Evolutionary conservation across 306 rosid genomes (phyloP), one percentile per base, ranked within the genome.

Genomic region (Hippophae tibetana): DNA sequence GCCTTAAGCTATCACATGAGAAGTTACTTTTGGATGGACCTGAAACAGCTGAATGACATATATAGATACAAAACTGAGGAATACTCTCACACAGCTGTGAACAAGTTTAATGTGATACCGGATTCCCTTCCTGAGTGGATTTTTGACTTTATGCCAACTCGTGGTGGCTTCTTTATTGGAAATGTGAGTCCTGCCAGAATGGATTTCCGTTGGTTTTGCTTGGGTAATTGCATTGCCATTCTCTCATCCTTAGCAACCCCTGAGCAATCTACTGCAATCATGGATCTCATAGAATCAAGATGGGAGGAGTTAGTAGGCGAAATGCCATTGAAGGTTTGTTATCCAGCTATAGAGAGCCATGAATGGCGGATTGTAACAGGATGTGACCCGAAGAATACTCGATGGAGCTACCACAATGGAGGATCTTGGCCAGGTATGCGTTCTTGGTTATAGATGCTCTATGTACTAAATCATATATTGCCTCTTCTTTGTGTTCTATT

Each of bases 61-160:
- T 86, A 90, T 47, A 83, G 97, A 43, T 90, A 71, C 79, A 90
- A 84, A 79, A 90, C 97, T 50, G 97, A 90, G 66, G 97, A 90
- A 59, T 90, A 90, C 66, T 90, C 97, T 0, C 95, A 86, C 67
- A 86, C 95, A 11, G 97, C 97, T 7, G 84, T 90, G 46, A 90
- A 90, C 81, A 90, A 90, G 68, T 82, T 82, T 53, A 76, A 82
- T 38, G 85, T 82, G 7, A 82, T 79, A 56, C 88, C 85, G 6
- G 88, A 82, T 74, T 82, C 88, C 18, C 68, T 82, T 43, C 88
- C 88, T 8, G 80, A 82, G 56, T 82, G 88, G 88, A 8, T 82
- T 48, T 82, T 82, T 56, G 82, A 82, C 57, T 82, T 82, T 74
- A 76, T 82, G 88, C 82, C 88, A 11, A 62, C 48, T 12, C 74